A percentile compares a stretch with the other conserved stretches of the same genome.
These are phyloP conservation scores for Yarrowia sp. DNA, from an alignment of 805 yeast genomes.

Conservation along the genomic window DNA sequence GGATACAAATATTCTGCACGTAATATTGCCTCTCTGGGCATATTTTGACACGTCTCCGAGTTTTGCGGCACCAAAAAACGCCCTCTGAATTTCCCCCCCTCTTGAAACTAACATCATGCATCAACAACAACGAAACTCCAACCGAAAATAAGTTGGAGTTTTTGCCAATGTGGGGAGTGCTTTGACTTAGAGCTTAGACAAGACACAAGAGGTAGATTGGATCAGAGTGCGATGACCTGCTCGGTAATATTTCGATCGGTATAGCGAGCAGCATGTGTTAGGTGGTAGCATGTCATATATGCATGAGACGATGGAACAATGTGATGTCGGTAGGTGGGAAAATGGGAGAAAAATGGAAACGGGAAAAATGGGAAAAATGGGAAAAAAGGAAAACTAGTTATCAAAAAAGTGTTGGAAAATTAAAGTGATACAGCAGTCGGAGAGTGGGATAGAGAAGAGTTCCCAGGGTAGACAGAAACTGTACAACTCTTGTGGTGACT, in stretches of 20 bases:
- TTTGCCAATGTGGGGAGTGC: background rate
- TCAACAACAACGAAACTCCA: conserved; percentile 21
- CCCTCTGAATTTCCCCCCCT: background rate
- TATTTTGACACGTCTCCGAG: background rate
- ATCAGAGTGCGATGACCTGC: background rate
- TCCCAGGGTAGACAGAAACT: too few species aligned
- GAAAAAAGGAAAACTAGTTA: too few species aligned
- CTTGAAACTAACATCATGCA: background rate
- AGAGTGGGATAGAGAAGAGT: too few species aligned
- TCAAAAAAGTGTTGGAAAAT: too few species aligned
- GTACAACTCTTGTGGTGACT: too few species aligned
- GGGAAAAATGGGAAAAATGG: too few species aligned
- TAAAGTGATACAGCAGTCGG: too few species aligned
- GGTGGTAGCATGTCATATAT: background rate
- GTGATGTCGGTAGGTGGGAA: too few species aligned
- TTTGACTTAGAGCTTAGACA: conserved; percentile 5
- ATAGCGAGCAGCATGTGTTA: too few species aligned
- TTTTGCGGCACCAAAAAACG: background rate
- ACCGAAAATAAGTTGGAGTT: conserved; percentile 16
- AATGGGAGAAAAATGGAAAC: too few species aligned
- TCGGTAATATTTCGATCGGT: background rate
- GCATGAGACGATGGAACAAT: too few species aligned
- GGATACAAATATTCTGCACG: background rate
- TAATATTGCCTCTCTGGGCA: too few species aligned
- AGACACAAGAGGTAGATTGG: conserved; percentile 8